These are phyloP conservation scores for Moringa oleifera DNA, from an alignment of 345 rosid genomes.

Conservation along the genomic window DNA sequence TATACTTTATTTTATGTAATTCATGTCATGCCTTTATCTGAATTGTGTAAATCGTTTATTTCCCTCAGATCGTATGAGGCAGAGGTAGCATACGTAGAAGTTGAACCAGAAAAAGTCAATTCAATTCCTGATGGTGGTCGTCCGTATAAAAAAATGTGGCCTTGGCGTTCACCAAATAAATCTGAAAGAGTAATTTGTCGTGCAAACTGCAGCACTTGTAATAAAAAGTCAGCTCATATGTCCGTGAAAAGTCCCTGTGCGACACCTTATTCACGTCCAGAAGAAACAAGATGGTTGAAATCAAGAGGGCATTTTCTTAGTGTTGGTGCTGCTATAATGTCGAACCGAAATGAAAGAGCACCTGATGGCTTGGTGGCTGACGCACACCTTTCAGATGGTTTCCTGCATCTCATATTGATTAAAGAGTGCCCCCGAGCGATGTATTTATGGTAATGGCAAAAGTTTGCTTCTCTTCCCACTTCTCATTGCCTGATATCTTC, in stretches of 20 bases:
- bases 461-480: neutral
- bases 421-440: constrained; percentile 79
- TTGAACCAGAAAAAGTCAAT: constrained; percentile 40
- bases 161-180: constrained; percentile 33
- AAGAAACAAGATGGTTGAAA: constrained; percentile 54
- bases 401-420: constrained; percentile 79
- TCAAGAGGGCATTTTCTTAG: constrained; percentile 73
- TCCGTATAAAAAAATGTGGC: constrained; percentile 26
- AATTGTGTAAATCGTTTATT: constrained; percentile 1
- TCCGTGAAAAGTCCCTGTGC: constrained; percentile 12
- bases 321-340: constrained; percentile 82
- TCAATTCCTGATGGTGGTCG: constrained; percentile 25
- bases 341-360: constrained; percentile 86
- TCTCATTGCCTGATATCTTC: no score
- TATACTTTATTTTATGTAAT: no score
- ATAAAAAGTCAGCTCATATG: constrained; percentile 26
- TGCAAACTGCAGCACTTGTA: constrained; percentile 60
- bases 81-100: constrained; percentile 66
- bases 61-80: constrained; percentile 71
- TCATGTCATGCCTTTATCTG: neutral
- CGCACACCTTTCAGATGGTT: constrained; percentile 94
- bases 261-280: constrained; percentile 26
- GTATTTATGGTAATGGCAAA: constrained; percentile 66
- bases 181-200: constrained; percentile 62
- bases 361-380: constrained; percentile 96